Evolutionary conservation across 2,329 filamentous ascomycete genomes (phyloP), one percentile per base, ranked within the genome.

Genomic region (Alternaria angustiovoidea): DNA sequence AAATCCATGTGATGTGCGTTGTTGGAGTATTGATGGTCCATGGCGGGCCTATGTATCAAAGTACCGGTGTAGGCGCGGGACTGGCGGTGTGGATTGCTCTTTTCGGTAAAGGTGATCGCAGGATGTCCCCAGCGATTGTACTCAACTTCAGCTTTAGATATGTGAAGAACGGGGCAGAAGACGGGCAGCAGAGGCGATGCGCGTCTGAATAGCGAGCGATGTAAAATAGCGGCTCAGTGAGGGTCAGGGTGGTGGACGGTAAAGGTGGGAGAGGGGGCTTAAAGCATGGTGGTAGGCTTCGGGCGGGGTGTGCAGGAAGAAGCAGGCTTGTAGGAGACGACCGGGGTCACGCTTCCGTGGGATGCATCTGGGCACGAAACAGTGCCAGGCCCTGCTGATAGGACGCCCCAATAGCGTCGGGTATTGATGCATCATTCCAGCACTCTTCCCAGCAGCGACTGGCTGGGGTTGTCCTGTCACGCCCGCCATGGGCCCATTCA

Each of bases 41-140:
- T 79, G 73, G 66, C 63, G 70, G 74, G 62, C 66, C 75, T 73
- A 79, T 78, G 76, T 77, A 76, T 71, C 62, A 68, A 76, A 77
- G 73, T 76, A 77, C 71, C 76, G 74, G 76, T 77, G 77, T 79
- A 69, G 71, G 57, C 59, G 67, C 65, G 66, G 68, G 71, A 78
- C 72, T 74, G 72, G 76, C 76, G 75, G 76, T 78, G 76, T 75
- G 73, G 74, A 70, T 66, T 69, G 71, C 74, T 72, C 59, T 62
- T 71, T 78, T 74, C 38, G 76, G 76, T 47, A 75, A 74, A 69
- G 42, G 63, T 56, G 61, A 68, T 66, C 51, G 66, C 64, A 61
- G 61, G 65, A 61, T 56, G 51, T 30, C 47, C 57, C 54, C 54
- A 61, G 54, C 60, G 63, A 54, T 36, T 54, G 64, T 62, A 61